Base-by-base conservation (phyloP, 2,329 filamentous ascomycete species). In the Aspergillus bombycis region DNA sequence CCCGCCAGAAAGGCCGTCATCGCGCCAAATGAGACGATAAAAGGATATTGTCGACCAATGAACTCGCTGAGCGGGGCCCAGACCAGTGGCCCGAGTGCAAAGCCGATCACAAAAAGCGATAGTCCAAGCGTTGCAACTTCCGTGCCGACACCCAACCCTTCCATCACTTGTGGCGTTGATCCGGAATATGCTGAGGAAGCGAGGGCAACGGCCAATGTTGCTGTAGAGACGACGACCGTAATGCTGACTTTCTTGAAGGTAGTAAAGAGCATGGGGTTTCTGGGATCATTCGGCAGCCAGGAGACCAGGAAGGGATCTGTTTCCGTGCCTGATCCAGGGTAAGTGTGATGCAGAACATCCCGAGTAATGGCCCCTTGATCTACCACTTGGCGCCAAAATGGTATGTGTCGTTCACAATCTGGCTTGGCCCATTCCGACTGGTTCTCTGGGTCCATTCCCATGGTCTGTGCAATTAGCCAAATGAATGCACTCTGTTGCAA, bases 1-100 rank as follows among this genome's bases (percentile, higher is more conserved):
- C 81, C 87, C 16, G 84, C 86, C 66, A 85, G 88, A 71, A 90
- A 90, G 1, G 81, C 83, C 1, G 83, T 83, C 65, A 89, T 80
- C 7, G 60, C 23, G 1, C 58, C 45, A 38, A 70, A 71, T 9
- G 67, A 71, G 19, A 50, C 46, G 5, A 66, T 34, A 45, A 72
- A 71, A 9, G 68, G 61, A 23, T 65, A 36, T 57, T 72, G 70
- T 30, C 71, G 68, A 9, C 71, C 71, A 50, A 65, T 69, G 36
- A 70, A 43, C 63, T 72, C 70, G 61, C 68, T 70, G 58, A 72
- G 41, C 2, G 70, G 70, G 10, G 69, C 77, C 77, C 77, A 80
- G 26, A 79, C 68, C 14, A 79, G 59, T 0, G 78, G 78, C 0
- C 78, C 64, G 45, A 79, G 72, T 34, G 77, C 76, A 60, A 79